A percentile compares a stretch with the other conserved stretches of the same genome.
These are phyloP conservation scores for Rhodotorula sp. DNA, from an alignment of 1,284 basidiomycete genomes.

Conservation along the genomic window DNA sequence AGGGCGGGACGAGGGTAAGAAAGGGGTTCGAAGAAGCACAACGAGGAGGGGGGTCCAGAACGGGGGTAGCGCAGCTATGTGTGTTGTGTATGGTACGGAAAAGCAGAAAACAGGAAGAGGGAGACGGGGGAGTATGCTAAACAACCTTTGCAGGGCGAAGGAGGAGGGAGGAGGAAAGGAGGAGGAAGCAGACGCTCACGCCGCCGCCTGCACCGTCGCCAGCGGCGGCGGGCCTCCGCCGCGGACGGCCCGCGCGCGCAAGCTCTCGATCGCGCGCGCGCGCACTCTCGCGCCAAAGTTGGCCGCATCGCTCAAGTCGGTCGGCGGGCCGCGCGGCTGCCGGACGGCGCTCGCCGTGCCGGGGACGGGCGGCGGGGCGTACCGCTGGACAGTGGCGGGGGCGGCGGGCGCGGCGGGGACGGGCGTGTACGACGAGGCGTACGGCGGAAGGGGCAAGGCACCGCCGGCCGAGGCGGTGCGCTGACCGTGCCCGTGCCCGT, in stretches of 20 bases:
- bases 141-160: no score
- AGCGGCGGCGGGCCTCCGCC: neutral
- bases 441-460: neutral
- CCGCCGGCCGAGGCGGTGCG: neutral
- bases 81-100: no score
- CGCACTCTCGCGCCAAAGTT: conserved; percentile 27
- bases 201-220: neutral
- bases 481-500: neutral
- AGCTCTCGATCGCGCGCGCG: conserved; percentile 7
- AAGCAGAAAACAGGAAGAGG: no score
- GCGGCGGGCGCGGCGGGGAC: neutral
- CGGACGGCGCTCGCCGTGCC: conserved; percentile 23
- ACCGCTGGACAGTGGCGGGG: neutral
- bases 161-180: no score
- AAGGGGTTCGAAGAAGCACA: no score
- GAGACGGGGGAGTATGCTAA: no score
- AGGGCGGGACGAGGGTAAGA: no score
- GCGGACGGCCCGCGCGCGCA: neutral
- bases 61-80: no score
- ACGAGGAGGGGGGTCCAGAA: no score
- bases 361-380: neutral
- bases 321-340: conserved; percentile 34
- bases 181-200: neutral
- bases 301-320: conserved; percentile 5
- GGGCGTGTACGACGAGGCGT: neutral